phyloP scores from a whole-genome alignment of 2,329 filamentous ascomycete genomes.

The Magnaporthiopsis incrustans region DNA sequence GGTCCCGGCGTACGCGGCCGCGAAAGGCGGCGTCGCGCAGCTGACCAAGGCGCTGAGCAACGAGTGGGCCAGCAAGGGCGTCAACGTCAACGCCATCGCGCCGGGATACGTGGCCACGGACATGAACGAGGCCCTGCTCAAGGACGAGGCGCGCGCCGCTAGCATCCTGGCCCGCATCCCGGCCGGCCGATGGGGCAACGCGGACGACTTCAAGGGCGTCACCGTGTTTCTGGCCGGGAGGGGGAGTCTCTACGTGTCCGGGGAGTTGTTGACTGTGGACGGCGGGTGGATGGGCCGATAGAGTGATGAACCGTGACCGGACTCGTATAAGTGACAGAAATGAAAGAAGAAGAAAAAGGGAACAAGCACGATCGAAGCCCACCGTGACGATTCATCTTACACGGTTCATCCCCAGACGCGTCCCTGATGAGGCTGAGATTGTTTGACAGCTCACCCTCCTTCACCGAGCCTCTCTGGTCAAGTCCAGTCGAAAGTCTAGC shows the following conservation, averaged over 20 bases:
- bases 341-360: no score
- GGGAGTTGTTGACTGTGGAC: conserved; percentile 76
- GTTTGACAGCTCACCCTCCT: no score
- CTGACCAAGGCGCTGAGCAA: conserved; percentile 60
- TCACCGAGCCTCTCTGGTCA: no score
- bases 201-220: conserved; percentile 73
- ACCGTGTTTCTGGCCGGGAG: conserved; percentile 69
- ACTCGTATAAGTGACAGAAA: no score
- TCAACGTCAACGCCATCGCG: conserved; percentile 62
- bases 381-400: no score
- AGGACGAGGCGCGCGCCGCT: conserved; percentile 47
- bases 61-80: conserved; percentile 57
- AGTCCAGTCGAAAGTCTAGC: no score
- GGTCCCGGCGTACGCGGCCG: conserved; percentile 59
- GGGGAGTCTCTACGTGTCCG: conserved; percentile 74
- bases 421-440: no score
- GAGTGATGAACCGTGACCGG: neutral
- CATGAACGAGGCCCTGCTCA: conserved; percentile 60
- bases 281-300: conserved; percentile 89
- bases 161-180: conserved; percentile 59
- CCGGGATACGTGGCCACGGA: conserved; percentile 64
- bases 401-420: no score
- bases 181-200: conserved; percentile 54
- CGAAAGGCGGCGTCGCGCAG: conserved; percentile 58
- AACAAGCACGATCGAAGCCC: no score